Conservation (phyloP, 2,329 filamentous ascomycete species). For the Paracorniculantispora psalliotae region DNA sequence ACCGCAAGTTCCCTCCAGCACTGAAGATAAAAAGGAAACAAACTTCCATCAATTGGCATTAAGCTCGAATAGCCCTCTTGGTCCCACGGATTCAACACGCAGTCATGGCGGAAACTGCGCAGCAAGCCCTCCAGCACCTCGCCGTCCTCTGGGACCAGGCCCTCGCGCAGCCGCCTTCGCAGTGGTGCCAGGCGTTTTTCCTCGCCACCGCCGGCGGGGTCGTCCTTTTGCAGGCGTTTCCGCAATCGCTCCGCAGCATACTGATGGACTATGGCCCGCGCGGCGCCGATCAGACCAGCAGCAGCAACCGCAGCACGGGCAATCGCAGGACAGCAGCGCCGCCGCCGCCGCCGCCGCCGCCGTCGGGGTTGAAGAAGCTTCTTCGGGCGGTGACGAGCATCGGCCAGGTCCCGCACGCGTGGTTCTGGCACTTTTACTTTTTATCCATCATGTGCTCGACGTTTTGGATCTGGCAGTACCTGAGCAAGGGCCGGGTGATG, state of each 20-base stretch:
- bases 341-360: slow-evolving; percentile 1
- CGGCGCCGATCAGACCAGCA: slow-evolving; percentile 19
- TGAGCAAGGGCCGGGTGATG: slow-evolving; percentile 50
- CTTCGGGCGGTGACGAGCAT: slow-evolving; percentile 27
- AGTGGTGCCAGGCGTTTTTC: slow-evolving; percentile 44
- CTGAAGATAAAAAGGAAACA: too few relatives aligned
- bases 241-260: slow-evolving; percentile 37
- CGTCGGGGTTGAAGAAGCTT: slow-evolving; percentile 21
- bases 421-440: slow-evolving; percentile 86
- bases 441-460: slow-evolving; percentile 62
- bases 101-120: background rate
- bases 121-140: background rate
- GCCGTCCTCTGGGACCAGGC: background rate
- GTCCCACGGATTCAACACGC: background rate
- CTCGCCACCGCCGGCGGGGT: slow-evolving; percentile 36
- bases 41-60: background rate
- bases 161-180: slow-evolving; percentile 22
- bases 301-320: background rate
- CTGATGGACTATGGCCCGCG: slow-evolving; percentile 50
- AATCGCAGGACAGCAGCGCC: background rate
- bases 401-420: slow-evolving; percentile 73
- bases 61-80: too few relatives aligned
- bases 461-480: slow-evolving; percentile 68
- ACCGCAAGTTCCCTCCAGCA: too few relatives aligned
- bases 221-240: slow-evolving; percentile 38